Evolutionary conservation across 345 rosid species (phyloP), one percentile per base, ranked within the genome.

Genomic region (Lumnitzera racemosa): DNA sequence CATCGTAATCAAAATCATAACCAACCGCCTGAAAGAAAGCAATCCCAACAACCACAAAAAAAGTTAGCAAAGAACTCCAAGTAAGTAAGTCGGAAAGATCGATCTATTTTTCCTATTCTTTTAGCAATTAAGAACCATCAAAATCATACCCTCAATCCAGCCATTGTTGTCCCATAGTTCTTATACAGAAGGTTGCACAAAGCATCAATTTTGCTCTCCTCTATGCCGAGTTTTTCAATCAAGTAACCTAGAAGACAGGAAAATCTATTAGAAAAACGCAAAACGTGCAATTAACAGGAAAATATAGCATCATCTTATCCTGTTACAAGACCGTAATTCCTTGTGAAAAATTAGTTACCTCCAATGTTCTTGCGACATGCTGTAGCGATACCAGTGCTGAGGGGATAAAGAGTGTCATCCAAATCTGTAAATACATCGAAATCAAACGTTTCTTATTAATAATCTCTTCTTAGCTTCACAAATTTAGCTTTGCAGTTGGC

Each of bases 131-230:
- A 29, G 46, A 15, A 4, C 48, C 23, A 9, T 49, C 31, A 47
- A 56, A 67, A 46, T 13, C 17, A 24, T 84, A 92, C 98, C 79
- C 95, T 79, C 23, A 94, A 97, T 62, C 99, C 99, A 65, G 99
- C 97, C 97, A 90, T 88, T 70, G 99, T 94, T 58, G 99, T 94
- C 59, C 99, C 99, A 67, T 90, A 90, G 64, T 94, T 84, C 78
- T 81, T 90, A 82, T 94, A 94, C 46, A 84, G 80, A 41, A 79
- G 72, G 58, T 88, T 76, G 63, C 92, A 87, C 74, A 90, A 67
- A 29, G 78, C 90, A 43, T 66, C 67, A 55, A 94, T 72, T 62
- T 83, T 81, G 74, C 76, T 79, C 67, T 66, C 63, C 2, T 86
- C 81, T 57, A 94, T 86, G 61, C 97, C 89, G 46, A 94, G 89